Percentiles rank a stretch among this genome's conserved stretches.
These are phyloP conservation scores for Jamesozyma spencerorum DNA, from an alignment of 805 yeast genomes.

Conservation along the genomic window DNA sequence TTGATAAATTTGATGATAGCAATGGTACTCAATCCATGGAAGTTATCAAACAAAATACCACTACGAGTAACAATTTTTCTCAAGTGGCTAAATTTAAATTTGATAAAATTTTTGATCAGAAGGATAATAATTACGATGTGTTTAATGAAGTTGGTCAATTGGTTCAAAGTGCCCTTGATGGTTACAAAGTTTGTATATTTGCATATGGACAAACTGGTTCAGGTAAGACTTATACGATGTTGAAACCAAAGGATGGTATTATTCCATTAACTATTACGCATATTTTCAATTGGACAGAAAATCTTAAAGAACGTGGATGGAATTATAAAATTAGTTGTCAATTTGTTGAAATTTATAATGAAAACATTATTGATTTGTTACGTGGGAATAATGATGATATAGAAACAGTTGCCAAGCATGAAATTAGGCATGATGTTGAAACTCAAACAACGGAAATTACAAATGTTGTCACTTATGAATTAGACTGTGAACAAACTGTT, in stretches of 20 bases:
- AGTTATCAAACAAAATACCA: constrained; percentile 9
- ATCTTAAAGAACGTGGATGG: constrained; percentile 52
- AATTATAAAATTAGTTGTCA: constrained; percentile 54
- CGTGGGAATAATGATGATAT: constrained; percentile 12
- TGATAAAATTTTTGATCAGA: constrained; percentile 64
- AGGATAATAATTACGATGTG: constrained; percentile 47
- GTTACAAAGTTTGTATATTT: constrained; percentile 84
- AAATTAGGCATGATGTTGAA: constrained; percentile 59
- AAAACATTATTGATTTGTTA: constrained; percentile 62
- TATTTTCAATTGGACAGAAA: constrained; percentile 50
- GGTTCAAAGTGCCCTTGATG: constrained; percentile 79
- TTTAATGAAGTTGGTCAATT: constrained; percentile 82
- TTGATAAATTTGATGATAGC: constrained; percentile 22
- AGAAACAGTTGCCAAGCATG: constrained; percentile 36
- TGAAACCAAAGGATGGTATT: constrained; percentile 60
- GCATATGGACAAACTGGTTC: constrained; percentile 97
- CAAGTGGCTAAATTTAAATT: constrained; percentile 41
- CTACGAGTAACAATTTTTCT: background rate
- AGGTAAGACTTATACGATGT: constrained; percentile 91
- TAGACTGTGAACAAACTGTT: constrained; percentile 44
- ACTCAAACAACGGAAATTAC: constrained; percentile 49
- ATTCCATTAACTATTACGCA: constrained; percentile 67
- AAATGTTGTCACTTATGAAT: constrained; percentile 42
- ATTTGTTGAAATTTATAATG: constrained; percentile 86
- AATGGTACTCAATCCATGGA: constrained; percentile 23